Evolutionary conservation across 164 flowering plant genomes (phyloP).

Genomic region (Nelumbo lutea): DNA sequence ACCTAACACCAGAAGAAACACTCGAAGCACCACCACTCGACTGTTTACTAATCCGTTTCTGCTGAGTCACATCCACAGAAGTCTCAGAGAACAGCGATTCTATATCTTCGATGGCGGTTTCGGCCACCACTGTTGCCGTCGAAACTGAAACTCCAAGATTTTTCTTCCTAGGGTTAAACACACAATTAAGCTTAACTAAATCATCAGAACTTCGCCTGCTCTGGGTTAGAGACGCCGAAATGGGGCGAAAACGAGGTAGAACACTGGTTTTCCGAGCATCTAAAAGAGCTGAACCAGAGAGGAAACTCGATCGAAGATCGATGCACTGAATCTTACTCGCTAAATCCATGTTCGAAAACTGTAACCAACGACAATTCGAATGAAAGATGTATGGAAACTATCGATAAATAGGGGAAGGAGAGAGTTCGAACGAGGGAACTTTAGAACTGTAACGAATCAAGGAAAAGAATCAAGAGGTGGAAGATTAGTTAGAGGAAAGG

Average conservation of each 20-base stretch:
- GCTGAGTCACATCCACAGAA: slow-evolving; percentile 18
- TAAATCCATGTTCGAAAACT: slow-evolving; percentile 35
- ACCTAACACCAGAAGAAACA: slow-evolving; percentile 80
- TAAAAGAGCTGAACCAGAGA: slow-evolving; percentile 32
- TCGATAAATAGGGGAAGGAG: not conserved
- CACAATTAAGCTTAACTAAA: slow-evolving; percentile 10
- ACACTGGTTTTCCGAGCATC: slow-evolving; percentile 28
- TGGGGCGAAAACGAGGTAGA: slow-evolving; percentile 18
- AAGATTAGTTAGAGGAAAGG: not conserved
- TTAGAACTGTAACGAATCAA: not conserved
- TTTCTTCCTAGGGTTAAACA: slow-evolving; percentile 15
- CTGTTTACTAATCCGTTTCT: slow-evolving; percentile 30
- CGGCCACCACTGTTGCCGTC: slow-evolving; percentile 36
- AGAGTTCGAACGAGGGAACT: slow-evolving; percentile 31
- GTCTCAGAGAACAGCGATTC: slow-evolving; percentile 61
- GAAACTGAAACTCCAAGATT: slow-evolving; percentile 27
- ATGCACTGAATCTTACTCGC: slow-evolving; percentile 39
- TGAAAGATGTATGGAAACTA: not conserved
- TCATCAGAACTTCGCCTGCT: slow-evolving; percentile 6
- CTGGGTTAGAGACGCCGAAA: slow-evolving; percentile 17
- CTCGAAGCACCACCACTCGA: slow-evolving; percentile 61
- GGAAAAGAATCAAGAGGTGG: not conserved
- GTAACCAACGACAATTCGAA: slow-evolving; percentile 5
- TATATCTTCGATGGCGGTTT: slow-evolving; percentile 24
- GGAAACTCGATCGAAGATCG: slow-evolving; percentile 46